Percentiles rank a stretch among this genome's conserved stretches.
Evolutionary conservation across 306 rosid species (phyloP).

Genomic region (Mucuna pruriens): DNA sequence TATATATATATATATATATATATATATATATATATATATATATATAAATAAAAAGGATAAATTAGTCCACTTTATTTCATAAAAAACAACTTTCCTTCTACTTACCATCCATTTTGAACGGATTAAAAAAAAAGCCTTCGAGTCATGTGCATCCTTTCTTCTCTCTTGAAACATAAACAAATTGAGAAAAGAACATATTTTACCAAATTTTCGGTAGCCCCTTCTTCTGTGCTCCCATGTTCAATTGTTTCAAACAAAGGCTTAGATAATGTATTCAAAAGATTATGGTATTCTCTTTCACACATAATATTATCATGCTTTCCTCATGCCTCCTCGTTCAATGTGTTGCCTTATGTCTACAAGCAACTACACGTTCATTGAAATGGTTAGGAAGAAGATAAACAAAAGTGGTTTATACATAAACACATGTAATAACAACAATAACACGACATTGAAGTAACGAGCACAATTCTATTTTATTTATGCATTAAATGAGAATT

Average conservation of each 20-base stretch:
- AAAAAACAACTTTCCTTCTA: background rate
- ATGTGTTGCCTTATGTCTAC: background rate
- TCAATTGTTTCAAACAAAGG: background rate
- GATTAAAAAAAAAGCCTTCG: background rate
- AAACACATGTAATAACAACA: background rate
- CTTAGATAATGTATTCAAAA: background rate
- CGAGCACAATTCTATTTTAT: background rate
- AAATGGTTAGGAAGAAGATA: background rate
- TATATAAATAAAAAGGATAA: background rate
- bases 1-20: too few relatives aligned
- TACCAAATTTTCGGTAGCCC: background rate
- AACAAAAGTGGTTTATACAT: background rate
- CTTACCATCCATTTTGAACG: background rate
- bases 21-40: too few relatives aligned
- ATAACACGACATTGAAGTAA: background rate
- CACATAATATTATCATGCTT: background rate
- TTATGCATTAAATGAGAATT: background rate
- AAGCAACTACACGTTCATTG: background rate
- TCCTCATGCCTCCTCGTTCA: background rate
- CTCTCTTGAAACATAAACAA: background rate
- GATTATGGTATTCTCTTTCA: background rate
- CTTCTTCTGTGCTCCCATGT: background rate
- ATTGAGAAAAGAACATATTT: background rate
- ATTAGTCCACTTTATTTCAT: background rate
- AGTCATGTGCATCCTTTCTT: background rate